Evolutionary conservation across 371 early-diverging fungal species (phyloP).

Genomic region (Circinella minor): DNA sequence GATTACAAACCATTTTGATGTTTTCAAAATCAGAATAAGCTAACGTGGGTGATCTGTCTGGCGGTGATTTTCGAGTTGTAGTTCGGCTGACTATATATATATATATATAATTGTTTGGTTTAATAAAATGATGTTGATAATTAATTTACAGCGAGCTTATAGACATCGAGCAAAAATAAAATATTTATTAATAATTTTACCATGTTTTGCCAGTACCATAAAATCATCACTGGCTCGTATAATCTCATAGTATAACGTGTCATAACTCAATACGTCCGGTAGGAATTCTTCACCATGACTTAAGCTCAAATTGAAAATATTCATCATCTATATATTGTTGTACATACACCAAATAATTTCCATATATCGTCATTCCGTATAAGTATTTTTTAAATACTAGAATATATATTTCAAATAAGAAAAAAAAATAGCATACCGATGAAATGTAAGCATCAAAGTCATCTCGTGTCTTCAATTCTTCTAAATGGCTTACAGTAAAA

Average conservation of each 20-base stretch:
- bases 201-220: slow-evolving; percentile 39
- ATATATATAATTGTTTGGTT: slow-evolving; percentile 16
- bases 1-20: slow-evolving; percentile 41
- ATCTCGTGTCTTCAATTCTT: slow-evolving; percentile 28
- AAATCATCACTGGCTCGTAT: slow-evolving; percentile 53
- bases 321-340: slow-evolving; percentile 34
- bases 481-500: slow-evolving; percentile 44
- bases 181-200: slow-evolving; percentile 27
- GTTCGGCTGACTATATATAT: slow-evolving; percentile 21
- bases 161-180: too few species aligned
- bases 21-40: slow-evolving; percentile 32
- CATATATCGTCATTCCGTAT: too few species aligned
- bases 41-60: slow-evolving; percentile 31
- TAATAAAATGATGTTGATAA: too few species aligned
- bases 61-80: slow-evolving; percentile 19
- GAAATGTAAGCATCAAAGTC: slow-evolving; percentile 42
- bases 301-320: slow-evolving; percentile 55
- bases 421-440: slow-evolving; percentile 27
- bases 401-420: too few species aligned
- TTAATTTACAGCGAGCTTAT: too few species aligned
- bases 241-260: slow-evolving; percentile 59
- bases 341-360: too few species aligned
- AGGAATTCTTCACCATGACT: slow-evolving; percentile 57
- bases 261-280: slow-evolving; percentile 57
- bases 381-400: too few species aligned